Base-by-base conservation (phyloP, 176 grass and related monocot genomes). In the Aegilops longissima region DNA sequence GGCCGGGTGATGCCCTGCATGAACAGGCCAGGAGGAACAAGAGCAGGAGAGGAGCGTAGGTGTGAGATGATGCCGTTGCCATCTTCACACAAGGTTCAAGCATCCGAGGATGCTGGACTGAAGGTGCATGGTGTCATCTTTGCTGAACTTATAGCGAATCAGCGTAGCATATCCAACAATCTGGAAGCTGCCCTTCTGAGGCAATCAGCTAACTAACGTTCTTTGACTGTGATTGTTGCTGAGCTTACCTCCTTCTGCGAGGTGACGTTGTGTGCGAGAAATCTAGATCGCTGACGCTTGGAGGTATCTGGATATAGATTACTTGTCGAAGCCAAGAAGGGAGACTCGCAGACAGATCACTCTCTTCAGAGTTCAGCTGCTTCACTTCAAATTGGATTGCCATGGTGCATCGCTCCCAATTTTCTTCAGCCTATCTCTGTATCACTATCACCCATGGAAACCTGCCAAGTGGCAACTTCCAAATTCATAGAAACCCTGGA, bases 81-180 rank as follows among this genome's bases (percentile, higher is more conserved):
- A 76, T 76, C 73, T 9, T 76, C 17, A 39, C 71, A 70, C 10
- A 18, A 76, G 6, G 24, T 34, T 81, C 9, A 25, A 29, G 10
- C 31, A 23, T 44, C 47, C 18, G 14, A 70, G 21, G 27, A 25
- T 29, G 63, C 63, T 49, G 14, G 47, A 51, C 68, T 76, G 47
- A 73, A 63, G 70, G n/a, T 21, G 7, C 45, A 35, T 21, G 29
- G 9, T 69, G 6, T 69, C 31, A 16, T 59, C n/a, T 39, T 45
- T 77, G 33, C 67, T 54, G 21, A 23, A 82, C 64, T 90, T 91
- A 84, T 84, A 69, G 14, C 51, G 1, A 4, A 54, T 54, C 16
- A 6, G 51, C 51, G 14, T 54, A 54, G n/a, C 35, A 21, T 6
- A 13, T 21, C 18, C 35, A 81, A 31, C 67, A 71, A 64, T 78